These are phyloP conservation scores for Quercus engelmannii DNA, from an alignment of 306 rosid species.

Conservation along the genomic window DNA sequence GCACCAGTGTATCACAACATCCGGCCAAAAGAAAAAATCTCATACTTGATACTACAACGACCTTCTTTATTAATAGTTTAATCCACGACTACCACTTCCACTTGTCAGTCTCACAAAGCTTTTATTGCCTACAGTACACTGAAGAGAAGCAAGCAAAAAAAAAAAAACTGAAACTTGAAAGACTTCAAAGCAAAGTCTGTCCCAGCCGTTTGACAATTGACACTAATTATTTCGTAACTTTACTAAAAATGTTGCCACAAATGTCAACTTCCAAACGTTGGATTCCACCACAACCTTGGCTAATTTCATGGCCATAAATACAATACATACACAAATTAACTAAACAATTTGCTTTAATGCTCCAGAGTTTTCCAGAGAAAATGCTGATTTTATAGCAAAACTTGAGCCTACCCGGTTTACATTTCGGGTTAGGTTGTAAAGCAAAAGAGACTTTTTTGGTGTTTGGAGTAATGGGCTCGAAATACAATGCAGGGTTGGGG, in stretches of 20 bases:
- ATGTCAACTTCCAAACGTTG: background rate
- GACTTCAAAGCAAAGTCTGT: background rate
- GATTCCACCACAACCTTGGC: background rate
- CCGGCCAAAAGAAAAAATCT: too few species aligned
- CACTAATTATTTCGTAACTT: background rate
- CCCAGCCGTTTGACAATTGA: background rate
- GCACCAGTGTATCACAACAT: too few species aligned
- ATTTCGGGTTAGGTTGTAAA: background rate
- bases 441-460: background rate
- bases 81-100: too few species aligned
- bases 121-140: too few species aligned
- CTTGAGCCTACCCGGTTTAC: background rate
- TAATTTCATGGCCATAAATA: background rate
- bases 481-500: slow-evolving; percentile 53
- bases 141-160: too few species aligned
- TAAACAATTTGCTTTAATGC: background rate
- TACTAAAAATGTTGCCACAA: background rate
- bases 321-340: background rate
- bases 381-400: slow-evolving; percentile 10
- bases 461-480: slow-evolving; percentile 52
- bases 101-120: too few species aligned
- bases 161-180: too few species aligned
- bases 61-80: too few species aligned
- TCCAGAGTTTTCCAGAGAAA: background rate
- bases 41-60: too few species aligned